A percentile compares a stretch with the other conserved stretches of the same genome.
Evolutionary conservation across 2,329 filamentous ascomycete species (phyloP).

Genomic region (Calonectria pseudoturangicola): DNA sequence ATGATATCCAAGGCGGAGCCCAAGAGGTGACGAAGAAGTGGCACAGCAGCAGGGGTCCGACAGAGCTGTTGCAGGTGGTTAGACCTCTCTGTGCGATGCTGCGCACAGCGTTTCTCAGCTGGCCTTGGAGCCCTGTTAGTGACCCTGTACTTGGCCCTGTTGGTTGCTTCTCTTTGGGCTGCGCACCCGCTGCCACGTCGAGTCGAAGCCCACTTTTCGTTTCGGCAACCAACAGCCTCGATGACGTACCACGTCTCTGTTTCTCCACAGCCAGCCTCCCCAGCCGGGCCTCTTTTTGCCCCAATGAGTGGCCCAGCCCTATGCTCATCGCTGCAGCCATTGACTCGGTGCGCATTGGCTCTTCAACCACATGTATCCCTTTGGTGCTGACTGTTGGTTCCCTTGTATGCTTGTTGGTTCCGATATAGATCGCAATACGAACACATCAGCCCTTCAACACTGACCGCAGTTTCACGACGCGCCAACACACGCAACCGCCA

Average conservation of each 20-base stretch:
- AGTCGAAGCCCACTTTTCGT: slow-evolving; percentile 19
- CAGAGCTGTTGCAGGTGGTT: not conserved
- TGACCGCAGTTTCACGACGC: slow-evolving; percentile 1
- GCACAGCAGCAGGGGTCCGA: slow-evolving; percentile 10
- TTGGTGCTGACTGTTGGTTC: not conserved
- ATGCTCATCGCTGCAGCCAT: not conserved
- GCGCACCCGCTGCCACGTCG: not conserved
- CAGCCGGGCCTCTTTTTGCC: not conserved
- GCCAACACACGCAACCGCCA: not conserved
- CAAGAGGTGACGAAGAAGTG: slow-evolving; percentile 14
- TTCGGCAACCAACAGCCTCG: slow-evolving; percentile 9
- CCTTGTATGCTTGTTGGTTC: not conserved
- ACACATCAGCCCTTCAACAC: not conserved
- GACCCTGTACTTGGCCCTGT: not conserved
- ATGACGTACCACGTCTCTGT: slow-evolving; percentile 3
- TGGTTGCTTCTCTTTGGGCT: not conserved
- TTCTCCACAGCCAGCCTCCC: slow-evolving; percentile 5
- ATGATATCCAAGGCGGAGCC: slow-evolving; percentile 17
- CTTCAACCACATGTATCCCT: not conserved
- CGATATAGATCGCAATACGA: not conserved
- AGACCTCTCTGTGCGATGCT: not conserved
- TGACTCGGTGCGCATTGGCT: not conserved
- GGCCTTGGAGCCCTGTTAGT: not conserved
- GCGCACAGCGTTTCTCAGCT: not conserved
- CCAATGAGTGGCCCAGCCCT: slow-evolving; percentile 9